Conservation (phyloP, 1,284 basidiomycete genomes). For the Phellopilus nigrolimitatus region DNA sequence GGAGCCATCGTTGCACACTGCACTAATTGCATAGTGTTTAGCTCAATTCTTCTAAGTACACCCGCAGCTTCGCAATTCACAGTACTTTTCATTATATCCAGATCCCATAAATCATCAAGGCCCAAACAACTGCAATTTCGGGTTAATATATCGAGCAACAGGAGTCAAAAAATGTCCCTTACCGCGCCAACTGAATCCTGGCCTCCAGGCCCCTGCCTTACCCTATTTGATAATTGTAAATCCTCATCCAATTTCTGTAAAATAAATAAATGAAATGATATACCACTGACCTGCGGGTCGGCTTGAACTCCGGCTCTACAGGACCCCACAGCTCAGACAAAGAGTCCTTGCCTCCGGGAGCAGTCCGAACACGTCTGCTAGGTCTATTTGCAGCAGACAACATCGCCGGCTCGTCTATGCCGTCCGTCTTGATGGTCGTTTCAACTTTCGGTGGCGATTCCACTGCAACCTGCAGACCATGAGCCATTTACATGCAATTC, state of each 20-base stretch:
- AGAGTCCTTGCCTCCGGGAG: constrained; percentile 22
- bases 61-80: too few relatives aligned
- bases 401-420: background rate
- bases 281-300: constrained; percentile 20
- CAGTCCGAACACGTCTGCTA: constrained; percentile 21
- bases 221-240: constrained; percentile 3
- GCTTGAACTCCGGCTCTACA: constrained; percentile 19
- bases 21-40: too few relatives aligned
- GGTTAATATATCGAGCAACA: background rate
- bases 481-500: too few relatives aligned
- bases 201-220: constrained; percentile 19
- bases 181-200: constrained; percentile 16
- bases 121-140: background rate
- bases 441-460: background rate
- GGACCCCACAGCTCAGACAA: constrained; percentile 15
- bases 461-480: too few relatives aligned
- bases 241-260: background rate
- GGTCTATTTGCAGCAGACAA: constrained; percentile 8
- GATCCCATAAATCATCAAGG: background rate
- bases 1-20: too few relatives aligned
- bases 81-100: background rate
- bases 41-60: too few relatives aligned
- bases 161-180: background rate
- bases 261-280: background rate
- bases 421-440: background rate